phyloP scores from a whole-genome alignment of 495 filamentous ascomycete species.

The Podospora fimiseda region DNA sequence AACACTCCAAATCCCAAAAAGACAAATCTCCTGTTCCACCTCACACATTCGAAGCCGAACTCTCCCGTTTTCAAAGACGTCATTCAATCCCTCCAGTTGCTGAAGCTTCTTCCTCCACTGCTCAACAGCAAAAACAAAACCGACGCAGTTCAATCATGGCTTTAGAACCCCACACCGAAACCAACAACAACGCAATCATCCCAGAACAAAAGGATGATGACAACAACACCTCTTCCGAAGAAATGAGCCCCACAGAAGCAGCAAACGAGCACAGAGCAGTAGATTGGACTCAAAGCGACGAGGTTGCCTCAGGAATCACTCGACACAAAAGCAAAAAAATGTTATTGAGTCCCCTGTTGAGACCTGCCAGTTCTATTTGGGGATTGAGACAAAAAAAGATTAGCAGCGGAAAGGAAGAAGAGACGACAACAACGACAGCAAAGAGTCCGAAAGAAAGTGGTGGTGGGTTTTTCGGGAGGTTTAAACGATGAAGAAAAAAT shows the following conservation, averaged over 20 bases:
- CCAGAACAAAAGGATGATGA: too few relatives aligned
- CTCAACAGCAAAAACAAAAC: constrained; percentile 3
- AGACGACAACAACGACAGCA: constrained; percentile 3
- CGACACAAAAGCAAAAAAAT: background rate
- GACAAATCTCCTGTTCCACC: constrained; percentile 25
- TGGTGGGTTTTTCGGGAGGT: constrained; percentile 20
- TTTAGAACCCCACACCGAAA: constrained; percentile 13
- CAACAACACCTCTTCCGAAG: too few relatives aligned
- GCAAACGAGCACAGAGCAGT: background rate
- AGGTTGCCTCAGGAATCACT: constrained; percentile 14
- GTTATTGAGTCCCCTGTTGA: background rate
- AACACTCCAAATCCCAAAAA: constrained; percentile 15
- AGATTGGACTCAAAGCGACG: constrained; percentile 35
- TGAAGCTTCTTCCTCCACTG: background rate
- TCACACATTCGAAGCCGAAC: constrained; percentile 21
- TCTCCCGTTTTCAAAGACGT: constrained; percentile 8
- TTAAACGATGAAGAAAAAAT: constrained; percentile 9
- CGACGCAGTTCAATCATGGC: constrained; percentile 3
- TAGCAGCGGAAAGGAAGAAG: background rate
- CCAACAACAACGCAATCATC: background rate
- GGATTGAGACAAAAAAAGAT: background rate
- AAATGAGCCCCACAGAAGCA: background rate
- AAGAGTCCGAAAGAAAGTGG: background rate
- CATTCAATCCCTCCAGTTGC: background rate
- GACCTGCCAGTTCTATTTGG: background rate